These are phyloP conservation scores for Kodamaea sp. DNA, from an alignment of 1,139 yeast species.

Conservation along the genomic window DNA sequence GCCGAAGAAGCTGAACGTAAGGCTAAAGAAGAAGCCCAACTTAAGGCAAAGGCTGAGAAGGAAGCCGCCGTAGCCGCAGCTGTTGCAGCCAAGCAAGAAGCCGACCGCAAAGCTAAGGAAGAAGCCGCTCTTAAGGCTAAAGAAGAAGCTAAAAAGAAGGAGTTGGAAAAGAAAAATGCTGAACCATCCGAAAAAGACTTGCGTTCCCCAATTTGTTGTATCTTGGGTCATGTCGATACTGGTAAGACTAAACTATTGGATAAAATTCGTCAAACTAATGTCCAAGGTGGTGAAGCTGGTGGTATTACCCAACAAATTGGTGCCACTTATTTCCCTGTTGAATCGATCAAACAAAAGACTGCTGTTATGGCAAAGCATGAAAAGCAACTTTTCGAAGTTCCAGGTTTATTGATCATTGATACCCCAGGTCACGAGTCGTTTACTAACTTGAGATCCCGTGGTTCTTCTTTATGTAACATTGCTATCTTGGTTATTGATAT, in stretches of 20 bases:
- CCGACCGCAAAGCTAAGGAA: conserved; percentile 18
- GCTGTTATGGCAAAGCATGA: conserved; percentile 86
- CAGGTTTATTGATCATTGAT: conserved; percentile 93
- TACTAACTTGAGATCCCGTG: conserved; percentile 95
- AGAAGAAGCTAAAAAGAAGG: conserved; percentile 30
- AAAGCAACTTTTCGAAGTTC: conserved; percentile 85
- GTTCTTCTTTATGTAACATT: conserved; percentile 97
- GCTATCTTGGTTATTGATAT: conserved; percentile 97
- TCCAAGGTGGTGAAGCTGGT: conserved; percentile 99
- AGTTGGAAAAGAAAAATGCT: conserved; percentile 14
- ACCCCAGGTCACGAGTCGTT: conserved; percentile 99
- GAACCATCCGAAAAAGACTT: conserved; percentile 45
- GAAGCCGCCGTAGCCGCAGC: conserved; percentile 19
- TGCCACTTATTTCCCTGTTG: conserved; percentile 98
- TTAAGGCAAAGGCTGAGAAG: conserved; percentile 6
- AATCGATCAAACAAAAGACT: conserved; percentile 86
- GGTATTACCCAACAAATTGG: conserved; percentile 99
- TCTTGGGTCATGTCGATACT: conserved; percentile 98
- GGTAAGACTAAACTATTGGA: conserved; percentile 97
- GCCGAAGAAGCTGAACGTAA: conserved; percentile 16
- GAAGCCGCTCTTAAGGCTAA: conserved; percentile 24
- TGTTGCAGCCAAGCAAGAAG: conserved; percentile 22
- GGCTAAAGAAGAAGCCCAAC: conserved; percentile 10
- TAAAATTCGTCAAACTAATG: conserved; percentile 96
- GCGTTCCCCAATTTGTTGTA: conserved; percentile 99